phyloP scores from a whole-genome alignment of 2,329 filamentous ascomycete genomes.

The Tolypocladium guangdongense region DNA sequence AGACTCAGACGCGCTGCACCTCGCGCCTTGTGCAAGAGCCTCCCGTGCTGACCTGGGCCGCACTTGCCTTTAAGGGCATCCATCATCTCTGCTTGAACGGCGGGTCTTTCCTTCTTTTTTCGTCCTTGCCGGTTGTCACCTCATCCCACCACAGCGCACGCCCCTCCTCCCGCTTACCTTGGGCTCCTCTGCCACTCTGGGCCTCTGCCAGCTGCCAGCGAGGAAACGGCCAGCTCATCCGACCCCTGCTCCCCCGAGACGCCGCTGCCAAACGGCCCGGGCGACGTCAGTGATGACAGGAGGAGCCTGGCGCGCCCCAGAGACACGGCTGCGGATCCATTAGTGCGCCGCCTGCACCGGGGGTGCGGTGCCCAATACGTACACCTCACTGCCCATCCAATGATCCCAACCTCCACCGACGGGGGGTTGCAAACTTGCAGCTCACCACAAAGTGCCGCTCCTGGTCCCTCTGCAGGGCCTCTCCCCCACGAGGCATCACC shows the following conservation, averaged over 20 bases:
- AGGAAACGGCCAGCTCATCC: neutral
- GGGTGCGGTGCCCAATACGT: neutral
- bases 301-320: neutral
- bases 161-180: neutral
- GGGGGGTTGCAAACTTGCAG: neutral
- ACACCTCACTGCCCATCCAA: neutral
- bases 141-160: neutral
- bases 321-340: slow-evolving; percentile 1
- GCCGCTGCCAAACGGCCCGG: neutral
- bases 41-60: neutral
- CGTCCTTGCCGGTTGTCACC: neutral
- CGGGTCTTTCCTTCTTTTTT: neutral
- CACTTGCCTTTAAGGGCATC: neutral
- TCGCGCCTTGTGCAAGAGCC: neutral
- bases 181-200: neutral
- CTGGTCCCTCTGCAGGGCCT: neutral
- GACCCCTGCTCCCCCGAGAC: neutral
- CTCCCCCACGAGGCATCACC: neutral
- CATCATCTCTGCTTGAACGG: neutral
- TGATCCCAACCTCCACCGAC: neutral
- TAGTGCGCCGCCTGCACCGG: neutral
- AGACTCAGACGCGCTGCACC: neutral
- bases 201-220: neutral
- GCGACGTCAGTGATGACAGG: neutral
- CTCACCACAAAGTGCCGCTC: neutral